Evolutionary conservation across 2,329 filamentous ascomycete genomes (phyloP).

Genomic region (Cadophora sp.): DNA sequence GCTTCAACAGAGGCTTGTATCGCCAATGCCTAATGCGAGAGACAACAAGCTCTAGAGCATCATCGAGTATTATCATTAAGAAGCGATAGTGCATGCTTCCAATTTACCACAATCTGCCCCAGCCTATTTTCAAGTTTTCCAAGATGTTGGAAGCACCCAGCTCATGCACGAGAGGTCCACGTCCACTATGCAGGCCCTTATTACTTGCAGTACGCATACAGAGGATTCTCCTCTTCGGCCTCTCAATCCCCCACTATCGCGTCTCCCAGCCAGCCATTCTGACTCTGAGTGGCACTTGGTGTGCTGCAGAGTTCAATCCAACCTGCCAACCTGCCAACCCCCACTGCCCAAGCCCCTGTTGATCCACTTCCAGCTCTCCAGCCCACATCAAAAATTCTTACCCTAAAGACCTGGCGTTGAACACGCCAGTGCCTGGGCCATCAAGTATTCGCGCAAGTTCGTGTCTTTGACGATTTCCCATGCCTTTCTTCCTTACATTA

Average conservation of each 20-base stretch:
- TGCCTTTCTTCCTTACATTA: no score
- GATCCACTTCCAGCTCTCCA: neutral
- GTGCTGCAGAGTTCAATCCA: neutral
- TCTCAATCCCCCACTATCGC: neutral
- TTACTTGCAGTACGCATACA: neutral
- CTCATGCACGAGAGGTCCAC: neutral
- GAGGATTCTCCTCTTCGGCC: neutral
- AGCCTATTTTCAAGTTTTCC: neutral
- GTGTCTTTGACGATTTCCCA: no score
- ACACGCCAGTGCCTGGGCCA: neutral
- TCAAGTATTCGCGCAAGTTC: no score
- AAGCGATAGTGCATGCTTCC: no score
- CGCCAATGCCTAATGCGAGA: no score
- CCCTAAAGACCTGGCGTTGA: neutral
- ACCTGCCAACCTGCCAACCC: no score
- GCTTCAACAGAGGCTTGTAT: no score
- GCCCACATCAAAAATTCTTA: neutral
- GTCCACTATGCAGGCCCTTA: neutral
- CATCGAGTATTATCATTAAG: no score
- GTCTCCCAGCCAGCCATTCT: neutral
- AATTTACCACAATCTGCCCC: neutral
- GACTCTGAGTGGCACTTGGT: neutral
- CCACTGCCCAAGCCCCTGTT: neutral
- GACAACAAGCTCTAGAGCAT: no score
- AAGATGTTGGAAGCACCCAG: neutral